Evolutionary conservation across 1,284 basidiomycete genomes (phyloP), one percentile per base, ranked within the genome.

Genomic region (Clitocybe nebularis): DNA sequence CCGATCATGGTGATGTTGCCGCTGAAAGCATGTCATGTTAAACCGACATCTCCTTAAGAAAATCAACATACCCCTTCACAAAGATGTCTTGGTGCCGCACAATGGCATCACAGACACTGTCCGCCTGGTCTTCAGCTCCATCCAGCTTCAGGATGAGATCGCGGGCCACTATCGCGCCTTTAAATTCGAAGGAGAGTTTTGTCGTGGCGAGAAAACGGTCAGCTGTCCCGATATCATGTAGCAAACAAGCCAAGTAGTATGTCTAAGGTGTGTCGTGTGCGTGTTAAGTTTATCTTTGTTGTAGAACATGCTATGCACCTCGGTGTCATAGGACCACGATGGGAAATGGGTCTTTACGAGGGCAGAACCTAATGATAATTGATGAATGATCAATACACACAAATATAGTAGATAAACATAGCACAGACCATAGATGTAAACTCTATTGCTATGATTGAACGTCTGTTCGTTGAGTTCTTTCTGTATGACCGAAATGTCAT

Each of bases 171-270:
- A 79, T 75, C 23, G 68, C 75, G 40, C 75, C 75, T 55, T 75
- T 76, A 63, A 79, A 79, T 59, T 79, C 78, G 55, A 78, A 79
- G 17, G 72, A 76, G 61, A 79, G 64, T 48, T 76, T 74, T 7
- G 77, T 79, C 28, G 69, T 71, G 4, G 70, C 55, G 35, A 76
- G 63, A 56, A 72, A 73, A 32, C 61, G 60, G 36, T 75, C 68
- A 5, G 75, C 72, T 3, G 72, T 72, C 28, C 77, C 75, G 44
- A 79, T 77, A 54, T 80, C 77, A 50, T 79, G 77, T 41, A 79
- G 57, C 17, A 79, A 62, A 46, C 72, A 74, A 20, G 73, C 62
- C 32, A 77, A 61, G 50, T 72, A 77, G 57, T 75, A 77, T 11
- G 76, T 76, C 63, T 76, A 21, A 37, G 5, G 24, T 19, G 17